Conservation (phyloP, 352 stramenopile genomes). For the Blastocystis sp. region DNA sequence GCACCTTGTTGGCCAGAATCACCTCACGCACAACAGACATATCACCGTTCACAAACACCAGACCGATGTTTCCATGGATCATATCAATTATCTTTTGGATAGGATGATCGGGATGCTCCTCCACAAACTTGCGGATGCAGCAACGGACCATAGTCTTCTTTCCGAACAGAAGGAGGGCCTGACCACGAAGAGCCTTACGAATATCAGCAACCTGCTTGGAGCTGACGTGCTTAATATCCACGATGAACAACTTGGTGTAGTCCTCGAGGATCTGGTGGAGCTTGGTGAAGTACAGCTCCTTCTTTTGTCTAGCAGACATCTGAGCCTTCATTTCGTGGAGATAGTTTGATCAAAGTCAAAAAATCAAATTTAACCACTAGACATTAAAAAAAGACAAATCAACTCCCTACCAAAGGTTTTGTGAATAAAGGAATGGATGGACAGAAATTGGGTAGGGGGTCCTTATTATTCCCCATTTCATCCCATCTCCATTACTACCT, state of each 20-base stretch:
- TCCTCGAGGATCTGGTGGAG: constrained; percentile 86
- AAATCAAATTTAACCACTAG: constrained; percentile 53
- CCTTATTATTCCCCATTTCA: neutral
- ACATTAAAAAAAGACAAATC: no score
- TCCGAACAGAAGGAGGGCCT: constrained; percentile 93
- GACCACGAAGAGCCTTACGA: constrained; percentile 84
- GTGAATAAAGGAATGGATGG: neutral
- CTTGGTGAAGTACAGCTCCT: constrained; percentile 91
- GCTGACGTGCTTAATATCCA: constrained; percentile 96
- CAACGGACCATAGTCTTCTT: constrained; percentile 99
- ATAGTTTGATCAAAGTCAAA: constrained; percentile 55
- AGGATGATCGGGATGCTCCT: constrained; percentile 90
- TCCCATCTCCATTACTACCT: neutral
- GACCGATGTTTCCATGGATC: constrained; percentile 92
- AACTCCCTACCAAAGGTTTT: constrained; percentile 31
- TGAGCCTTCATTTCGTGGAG: constrained; percentile 52
- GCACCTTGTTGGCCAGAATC: constrained; percentile 80
- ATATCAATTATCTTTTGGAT: constrained; percentile 78
- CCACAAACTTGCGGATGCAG: constrained; percentile 88
- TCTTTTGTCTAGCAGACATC: constrained; percentile 80
- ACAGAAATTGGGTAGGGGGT: neutral
- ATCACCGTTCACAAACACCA: constrained; percentile 98
- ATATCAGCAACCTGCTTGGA: constrained; percentile 97
- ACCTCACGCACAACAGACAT: constrained; percentile 72
- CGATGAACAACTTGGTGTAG: constrained; percentile 95